Conservation (phyloP, 768 basidiomycete species). For the Lyophyllum decastes region DNA sequence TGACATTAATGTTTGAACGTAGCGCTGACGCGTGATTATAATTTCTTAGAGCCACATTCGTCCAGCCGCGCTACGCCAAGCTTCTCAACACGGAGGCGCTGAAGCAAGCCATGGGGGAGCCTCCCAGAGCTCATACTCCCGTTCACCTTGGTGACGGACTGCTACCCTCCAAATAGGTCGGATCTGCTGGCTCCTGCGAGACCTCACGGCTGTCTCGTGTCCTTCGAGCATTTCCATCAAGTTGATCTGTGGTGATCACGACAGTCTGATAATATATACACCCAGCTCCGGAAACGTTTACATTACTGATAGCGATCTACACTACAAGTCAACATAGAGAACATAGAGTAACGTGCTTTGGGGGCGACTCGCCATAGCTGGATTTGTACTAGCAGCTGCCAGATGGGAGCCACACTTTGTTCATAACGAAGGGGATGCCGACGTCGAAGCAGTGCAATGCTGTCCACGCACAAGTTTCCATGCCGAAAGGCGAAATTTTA, state of each 20-base stretch:
- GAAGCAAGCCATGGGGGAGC: constrained; percentile 67
- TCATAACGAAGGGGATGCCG: too few relatives aligned
- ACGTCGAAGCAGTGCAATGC: constrained; percentile 10
- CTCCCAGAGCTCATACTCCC: constrained; percentile 36
- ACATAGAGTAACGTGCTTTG: background rate
- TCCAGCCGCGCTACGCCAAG: constrained; percentile 88
- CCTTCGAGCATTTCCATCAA: background rate
- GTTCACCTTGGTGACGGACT: constrained; percentile 42
- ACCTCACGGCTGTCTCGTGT: too few relatives aligned
- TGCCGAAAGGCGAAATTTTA: background rate
- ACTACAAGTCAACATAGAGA: background rate
- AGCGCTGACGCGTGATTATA: background rate
- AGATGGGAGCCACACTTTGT: too few relatives aligned
- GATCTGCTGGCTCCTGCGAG: background rate
- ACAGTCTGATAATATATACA: too few relatives aligned
- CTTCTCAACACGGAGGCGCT: constrained; percentile 64
- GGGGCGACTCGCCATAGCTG: background rate
- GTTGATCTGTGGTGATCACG: too few relatives aligned
- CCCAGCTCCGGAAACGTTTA: too few relatives aligned
- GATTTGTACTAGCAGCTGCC: background rate
- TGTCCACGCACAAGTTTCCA: constrained; percentile 1
- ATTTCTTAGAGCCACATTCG: constrained; percentile 68
- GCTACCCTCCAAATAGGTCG: constrained; percentile 5
- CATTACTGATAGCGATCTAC: constrained; percentile 1
- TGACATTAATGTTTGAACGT: too few relatives aligned